Evolutionary conservation across 305 asterid species (phyloP).

Genomic region (Solanum chacoense): DNA sequence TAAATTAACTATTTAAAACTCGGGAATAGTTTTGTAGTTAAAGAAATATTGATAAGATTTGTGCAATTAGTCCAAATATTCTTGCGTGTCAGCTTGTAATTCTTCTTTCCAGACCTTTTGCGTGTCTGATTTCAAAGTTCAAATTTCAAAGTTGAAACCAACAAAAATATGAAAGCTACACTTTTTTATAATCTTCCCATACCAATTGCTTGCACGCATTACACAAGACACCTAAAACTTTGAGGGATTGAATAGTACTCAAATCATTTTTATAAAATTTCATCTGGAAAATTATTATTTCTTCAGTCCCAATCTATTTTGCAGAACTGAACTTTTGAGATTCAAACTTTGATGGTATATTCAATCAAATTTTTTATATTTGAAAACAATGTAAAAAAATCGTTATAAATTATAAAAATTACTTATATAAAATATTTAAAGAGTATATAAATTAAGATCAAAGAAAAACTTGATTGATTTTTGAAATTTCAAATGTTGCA

Average conservation of each 20-base stretch:
- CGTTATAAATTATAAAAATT: too few relatives aligned
- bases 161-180: neutral
- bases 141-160: neutral
- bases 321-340: accelerated
- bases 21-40: neutral
- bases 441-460: too few relatives aligned
- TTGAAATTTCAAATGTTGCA: too few relatives aligned
- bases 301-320: neutral
- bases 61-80: neutral
- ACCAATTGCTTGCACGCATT: neutral
- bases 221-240: neutral
- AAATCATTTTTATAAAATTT: neutral
- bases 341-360: neutral
- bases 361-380: too few relatives aligned
- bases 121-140: neutral
- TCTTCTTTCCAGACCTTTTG: neutral
- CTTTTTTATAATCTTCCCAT: neutral
- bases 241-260: neutral
- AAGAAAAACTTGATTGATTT: too few relatives aligned
- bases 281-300: neutral
- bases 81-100: neutral
- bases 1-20: neutral
- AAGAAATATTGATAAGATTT: neutral
- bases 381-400: too few relatives aligned
- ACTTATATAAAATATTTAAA: too few relatives aligned